Evolutionary conservation across 208 protist species (phyloP).

Genomic region (Naegleria gruberi): DNA sequence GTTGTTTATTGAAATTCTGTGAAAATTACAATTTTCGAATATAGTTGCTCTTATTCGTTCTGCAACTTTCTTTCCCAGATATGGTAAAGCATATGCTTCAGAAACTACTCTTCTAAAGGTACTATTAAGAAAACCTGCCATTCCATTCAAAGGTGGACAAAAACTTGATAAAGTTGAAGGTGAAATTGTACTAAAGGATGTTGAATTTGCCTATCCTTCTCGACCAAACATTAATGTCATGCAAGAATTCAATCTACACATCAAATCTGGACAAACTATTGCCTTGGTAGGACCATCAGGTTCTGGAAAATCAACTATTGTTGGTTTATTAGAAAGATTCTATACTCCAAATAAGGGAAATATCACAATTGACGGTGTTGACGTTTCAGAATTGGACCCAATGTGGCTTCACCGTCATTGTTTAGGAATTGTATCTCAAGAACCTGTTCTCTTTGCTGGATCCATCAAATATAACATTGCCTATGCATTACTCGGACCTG

Average conservation of each 20-base stretch:
- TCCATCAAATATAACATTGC: constrained; percentile 6
- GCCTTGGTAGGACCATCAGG: constrained; percentile 18
- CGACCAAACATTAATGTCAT: background rate
- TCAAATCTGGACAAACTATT: background rate
- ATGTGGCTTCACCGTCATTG: constrained; percentile 46
- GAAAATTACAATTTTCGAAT: too few relatives aligned
- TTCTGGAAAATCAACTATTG: constrained; percentile 59
- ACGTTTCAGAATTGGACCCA: constrained; percentile 54
- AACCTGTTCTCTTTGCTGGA: constrained; percentile 1
- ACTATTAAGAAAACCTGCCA: background rate
- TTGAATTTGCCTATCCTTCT: constrained; percentile 12
- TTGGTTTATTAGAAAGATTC: constrained; percentile 64
- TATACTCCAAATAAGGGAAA: constrained; percentile 57
- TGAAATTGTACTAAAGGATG: constrained; percentile 39
- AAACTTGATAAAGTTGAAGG: background rate
- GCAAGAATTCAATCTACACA: background rate
- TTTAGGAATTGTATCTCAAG: background rate
- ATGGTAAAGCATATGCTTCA: background rate
- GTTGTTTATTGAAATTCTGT: background rate
- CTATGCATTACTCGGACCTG: background rate
- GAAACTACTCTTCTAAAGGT: background rate
- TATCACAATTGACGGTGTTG: constrained; percentile 46
- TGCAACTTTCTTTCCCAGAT: background rate
- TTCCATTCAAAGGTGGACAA: background rate
- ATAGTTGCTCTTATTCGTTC: too few relatives aligned